These are phyloP conservation scores for Sporothrix curviconia DNA, from an alignment of 2,329 filamentous ascomycete species.

Conservation along the genomic window DNA sequence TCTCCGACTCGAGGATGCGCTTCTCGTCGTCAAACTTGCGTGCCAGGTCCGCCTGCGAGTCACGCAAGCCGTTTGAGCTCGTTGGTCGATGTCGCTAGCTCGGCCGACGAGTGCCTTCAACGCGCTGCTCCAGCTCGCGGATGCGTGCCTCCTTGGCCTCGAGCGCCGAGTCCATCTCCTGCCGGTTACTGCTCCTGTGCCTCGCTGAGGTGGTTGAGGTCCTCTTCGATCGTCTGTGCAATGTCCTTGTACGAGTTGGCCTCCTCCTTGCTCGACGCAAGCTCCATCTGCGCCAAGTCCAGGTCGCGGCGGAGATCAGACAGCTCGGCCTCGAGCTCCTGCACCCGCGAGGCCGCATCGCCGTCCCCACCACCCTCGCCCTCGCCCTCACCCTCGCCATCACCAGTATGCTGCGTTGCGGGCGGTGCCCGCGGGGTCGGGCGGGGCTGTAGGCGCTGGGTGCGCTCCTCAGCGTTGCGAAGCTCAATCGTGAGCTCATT, in stretches of 20 bases:
- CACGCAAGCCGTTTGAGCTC: slow-evolving; percentile 75
- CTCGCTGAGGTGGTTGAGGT: slow-evolving; percentile 69
- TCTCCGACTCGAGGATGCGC: slow-evolving; percentile 67
- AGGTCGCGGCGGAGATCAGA: slow-evolving; percentile 82
- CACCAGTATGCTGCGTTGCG: slow-evolving; percentile 30
- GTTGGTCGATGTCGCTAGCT: slow-evolving; percentile 73
- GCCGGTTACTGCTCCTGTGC: slow-evolving; percentile 81
- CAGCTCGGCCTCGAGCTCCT: slow-evolving; percentile 77
- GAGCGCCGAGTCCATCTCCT: slow-evolving; percentile 72
- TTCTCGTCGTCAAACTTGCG: slow-evolving; percentile 77
- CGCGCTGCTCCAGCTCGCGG: slow-evolving; percentile 71
- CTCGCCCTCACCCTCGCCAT: slow-evolving; percentile 27
- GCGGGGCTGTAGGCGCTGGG: slow-evolving; percentile 73
- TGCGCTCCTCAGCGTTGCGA: slow-evolving; percentile 80
- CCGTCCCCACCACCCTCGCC: slow-evolving; percentile 36
- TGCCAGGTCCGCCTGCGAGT: slow-evolving; percentile 68
- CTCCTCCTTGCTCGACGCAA: slow-evolving; percentile 74
- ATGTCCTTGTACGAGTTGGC: slow-evolving; percentile 84
- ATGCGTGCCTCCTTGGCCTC: slow-evolving; percentile 74
- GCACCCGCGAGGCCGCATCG: slow-evolving; percentile 46
- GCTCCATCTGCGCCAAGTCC: slow-evolving; percentile 70
- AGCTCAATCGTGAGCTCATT: slow-evolving; percentile 86
- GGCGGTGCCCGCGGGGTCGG: slow-evolving; percentile 55
- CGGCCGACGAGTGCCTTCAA: slow-evolving; percentile 76
- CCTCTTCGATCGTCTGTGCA: slow-evolving; percentile 80